These are phyloP conservation scores for Cyanidioschyzon merolae DNA, from an alignment of 23 red algal species.

Conservation along the genomic window DNA sequence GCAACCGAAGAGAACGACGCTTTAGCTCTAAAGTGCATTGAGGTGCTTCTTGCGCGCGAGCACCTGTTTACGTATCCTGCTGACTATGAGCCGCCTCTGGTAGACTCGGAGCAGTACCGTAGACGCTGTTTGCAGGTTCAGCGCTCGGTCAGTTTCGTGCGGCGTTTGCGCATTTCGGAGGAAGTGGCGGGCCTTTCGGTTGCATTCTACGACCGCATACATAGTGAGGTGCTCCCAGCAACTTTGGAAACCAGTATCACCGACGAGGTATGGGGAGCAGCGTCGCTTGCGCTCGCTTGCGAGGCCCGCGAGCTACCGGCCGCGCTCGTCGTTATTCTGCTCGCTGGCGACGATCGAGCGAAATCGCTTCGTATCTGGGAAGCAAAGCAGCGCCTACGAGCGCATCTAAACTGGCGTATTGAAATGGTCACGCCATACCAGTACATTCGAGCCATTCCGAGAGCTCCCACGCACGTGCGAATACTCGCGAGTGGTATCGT, in stretches of 20 bases:
- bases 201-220: slow-evolving; percentile 6
- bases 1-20: too few relatives aligned
- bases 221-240: not conserved
- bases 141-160: not conserved
- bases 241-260: not conserved
- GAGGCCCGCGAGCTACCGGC: not conserved
- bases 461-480: not conserved
- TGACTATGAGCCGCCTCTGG: not conserved
- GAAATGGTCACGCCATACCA: not conserved
- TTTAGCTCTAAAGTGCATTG: not conserved
- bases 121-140: not conserved
- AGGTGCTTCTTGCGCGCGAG: not conserved
- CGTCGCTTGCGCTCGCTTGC: not conserved
- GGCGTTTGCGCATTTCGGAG: not conserved
- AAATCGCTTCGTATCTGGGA: not conserved
- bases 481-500: slow-evolving; percentile 7
- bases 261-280: not conserved
- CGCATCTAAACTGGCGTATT: slow-evolving; percentile 4
- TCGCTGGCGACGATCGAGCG: not conserved
- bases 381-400: not conserved
- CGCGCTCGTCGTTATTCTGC: not conserved
- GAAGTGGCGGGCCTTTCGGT: not conserved
- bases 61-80: slow-evolving; percentile 4
- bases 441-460: not conserved
- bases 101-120: not conserved